Percentiles rank a stretch among this genome's conserved stretches.
phyloP scores from a whole-genome alignment of 768 basidiomycete genomes.

The Suillus occidentalis region DNA sequence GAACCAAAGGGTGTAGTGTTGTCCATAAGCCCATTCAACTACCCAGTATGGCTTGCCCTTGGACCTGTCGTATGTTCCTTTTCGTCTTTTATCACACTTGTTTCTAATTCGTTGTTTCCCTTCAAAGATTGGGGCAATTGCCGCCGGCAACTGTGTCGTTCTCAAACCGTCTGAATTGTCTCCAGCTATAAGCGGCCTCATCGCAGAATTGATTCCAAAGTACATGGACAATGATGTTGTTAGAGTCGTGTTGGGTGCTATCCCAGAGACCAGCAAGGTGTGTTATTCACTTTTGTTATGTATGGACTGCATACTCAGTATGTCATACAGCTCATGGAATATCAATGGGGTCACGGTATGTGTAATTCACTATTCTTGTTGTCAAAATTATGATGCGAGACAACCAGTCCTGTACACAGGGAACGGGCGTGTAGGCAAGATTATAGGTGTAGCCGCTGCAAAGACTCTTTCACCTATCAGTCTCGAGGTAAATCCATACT shows the following conservation, averaged over 20 bases:
- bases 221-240: conserved; percentile 71
- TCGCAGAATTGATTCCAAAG: conserved; percentile 68
- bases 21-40: conserved; percentile 75
- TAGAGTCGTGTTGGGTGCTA: conserved; percentile 67
- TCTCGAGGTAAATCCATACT: conserved; percentile 42
- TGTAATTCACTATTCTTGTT: not conserved
- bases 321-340: conserved; percentile 57
- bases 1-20: conserved; percentile 77
- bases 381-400: not conserved
- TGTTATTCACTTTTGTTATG: not conserved
- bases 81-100: not conserved
- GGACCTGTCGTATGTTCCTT: conserved; percentile 52
- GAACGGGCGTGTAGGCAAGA: conserved; percentile 56
- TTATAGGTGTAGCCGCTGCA: conserved; percentile 74
- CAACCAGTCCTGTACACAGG: conserved; percentile 56
- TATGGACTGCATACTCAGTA: not conserved
- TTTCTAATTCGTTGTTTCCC: not conserved
- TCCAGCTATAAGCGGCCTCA: conserved; percentile 52
- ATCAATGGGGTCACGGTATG: conserved; percentile 65
- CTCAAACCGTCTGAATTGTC: conserved; percentile 78
- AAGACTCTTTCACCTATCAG: conserved; percentile 72
- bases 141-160: conserved; percentile 71
- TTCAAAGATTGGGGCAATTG: conserved; percentile 63
- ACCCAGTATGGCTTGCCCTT: conserved; percentile 61
- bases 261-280: conserved; percentile 63